Percentiles rank a stretch among this genome's conserved stretches.
Conservation (phyloP, 306 rosid species). For the Geum urbanum region DNA sequence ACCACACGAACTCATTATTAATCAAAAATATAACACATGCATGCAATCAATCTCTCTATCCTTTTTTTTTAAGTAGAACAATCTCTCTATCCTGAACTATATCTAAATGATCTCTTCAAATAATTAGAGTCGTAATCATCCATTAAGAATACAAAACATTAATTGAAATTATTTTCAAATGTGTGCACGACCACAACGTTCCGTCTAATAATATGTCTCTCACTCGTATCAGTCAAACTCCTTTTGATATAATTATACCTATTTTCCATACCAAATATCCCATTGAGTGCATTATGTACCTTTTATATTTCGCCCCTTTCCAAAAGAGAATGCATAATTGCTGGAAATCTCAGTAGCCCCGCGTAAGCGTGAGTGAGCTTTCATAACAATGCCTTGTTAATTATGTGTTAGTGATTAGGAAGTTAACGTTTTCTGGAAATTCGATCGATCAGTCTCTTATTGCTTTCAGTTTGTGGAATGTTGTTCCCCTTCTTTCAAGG, state of each 20-base stretch:
- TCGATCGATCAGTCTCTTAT: neutral
- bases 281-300: neutral
- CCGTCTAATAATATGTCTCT: constrained; percentile 1
- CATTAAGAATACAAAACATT: neutral
- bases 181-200: constrained; percentile 5
- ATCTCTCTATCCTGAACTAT: neutral
- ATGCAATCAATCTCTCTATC: neutral
- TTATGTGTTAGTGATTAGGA: neutral
- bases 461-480: constrained; percentile 20
- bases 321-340: constrained; percentile 12
- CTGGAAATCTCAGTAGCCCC: constrained; percentile 4
- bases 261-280: neutral
- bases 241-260: neutral
- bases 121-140: neutral
- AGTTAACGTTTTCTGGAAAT: neutral
- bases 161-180: neutral
- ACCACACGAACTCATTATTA: neutral
- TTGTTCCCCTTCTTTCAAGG: constrained; percentile 44
- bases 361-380: neutral
- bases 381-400: neutral
- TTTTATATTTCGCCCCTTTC: neutral
- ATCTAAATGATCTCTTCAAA: neutral
- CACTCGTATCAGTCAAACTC: constrained; percentile 14
- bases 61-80: neutral
- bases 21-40: too few relatives aligned